Evolutionary conservation across 164 flowering plant species (phyloP).

Genomic region (Stephania yunnanensis): DNA sequence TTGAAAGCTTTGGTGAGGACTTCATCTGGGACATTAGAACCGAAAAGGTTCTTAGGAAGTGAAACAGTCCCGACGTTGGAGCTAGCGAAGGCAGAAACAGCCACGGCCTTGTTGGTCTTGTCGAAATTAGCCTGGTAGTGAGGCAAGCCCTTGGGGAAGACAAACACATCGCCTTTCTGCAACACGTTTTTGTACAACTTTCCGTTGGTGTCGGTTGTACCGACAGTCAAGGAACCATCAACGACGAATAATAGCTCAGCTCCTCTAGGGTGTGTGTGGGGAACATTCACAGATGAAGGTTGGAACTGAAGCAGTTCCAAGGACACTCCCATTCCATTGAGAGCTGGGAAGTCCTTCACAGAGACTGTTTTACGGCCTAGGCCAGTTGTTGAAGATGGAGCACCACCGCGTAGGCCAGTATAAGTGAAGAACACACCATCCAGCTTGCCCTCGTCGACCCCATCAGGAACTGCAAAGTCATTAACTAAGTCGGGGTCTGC

Average conservation of each 20-base stretch:
- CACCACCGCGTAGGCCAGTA: slow-evolving; percentile 14
- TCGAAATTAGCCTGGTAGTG: slow-evolving; percentile 20
- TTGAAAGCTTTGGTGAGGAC: slow-evolving; percentile 17
- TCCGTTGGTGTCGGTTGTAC: slow-evolving; percentile 10
- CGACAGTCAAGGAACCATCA: slow-evolving; percentile 14
- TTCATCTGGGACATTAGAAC: slow-evolving; percentile 12
- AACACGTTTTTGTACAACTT: slow-evolving; percentile 14
- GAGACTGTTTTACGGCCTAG: slow-evolving; percentile 10
- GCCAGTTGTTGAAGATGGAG: not conserved
- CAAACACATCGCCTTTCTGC: slow-evolving; percentile 18
- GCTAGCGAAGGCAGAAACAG: slow-evolving; percentile 14
- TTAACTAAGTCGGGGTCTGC: slow-evolving; percentile 7
- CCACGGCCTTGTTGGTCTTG: slow-evolving; percentile 14
- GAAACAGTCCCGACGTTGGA: slow-evolving; percentile 13
- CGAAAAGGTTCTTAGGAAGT: slow-evolving; percentile 10
- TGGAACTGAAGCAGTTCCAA: slow-evolving; percentile 13
- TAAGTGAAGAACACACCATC: slow-evolving; percentile 19
- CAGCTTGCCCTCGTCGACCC: slow-evolving; percentile 9
- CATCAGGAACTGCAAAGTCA: slow-evolving; percentile 10
- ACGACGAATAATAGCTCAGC: slow-evolving; percentile 12
- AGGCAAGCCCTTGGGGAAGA: slow-evolving; percentile 17
- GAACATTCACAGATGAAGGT: slow-evolving; percentile 8
- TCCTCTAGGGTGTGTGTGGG: slow-evolving; percentile 18
- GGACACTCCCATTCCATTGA: slow-evolving; percentile 14
- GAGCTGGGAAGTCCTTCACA: slow-evolving; percentile 15